Conservation (phyloP, 495 filamentous ascomycete species). For the Pyrenula aspistea region DNA sequence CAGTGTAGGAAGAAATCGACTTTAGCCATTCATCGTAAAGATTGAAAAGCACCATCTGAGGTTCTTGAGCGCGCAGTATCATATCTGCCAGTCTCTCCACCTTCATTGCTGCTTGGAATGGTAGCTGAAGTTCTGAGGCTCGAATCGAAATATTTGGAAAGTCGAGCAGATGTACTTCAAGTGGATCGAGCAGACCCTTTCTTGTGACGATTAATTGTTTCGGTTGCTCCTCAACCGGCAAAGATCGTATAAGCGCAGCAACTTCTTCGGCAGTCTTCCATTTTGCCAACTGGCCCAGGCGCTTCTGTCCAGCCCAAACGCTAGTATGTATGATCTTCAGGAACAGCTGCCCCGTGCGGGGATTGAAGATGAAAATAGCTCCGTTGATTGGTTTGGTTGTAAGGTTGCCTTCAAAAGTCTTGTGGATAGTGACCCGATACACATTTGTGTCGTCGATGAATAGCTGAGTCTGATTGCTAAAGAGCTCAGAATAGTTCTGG, state of each 20-base stretch:
- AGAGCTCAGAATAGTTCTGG: constrained; percentile 98
- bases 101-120: constrained; percentile 99
- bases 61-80: constrained; percentile 95
- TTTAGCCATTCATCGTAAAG: constrained; percentile 99
- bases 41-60: constrained; percentile 99
- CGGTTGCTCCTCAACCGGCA: constrained; percentile 96
- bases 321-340: constrained; percentile 99
- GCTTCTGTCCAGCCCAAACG: constrained; percentile 99
- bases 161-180: constrained; percentile 94
- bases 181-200: constrained; percentile 92
- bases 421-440: constrained; percentile 98
- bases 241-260: constrained; percentile 87
- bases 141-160: constrained; percentile 99
- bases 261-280: constrained; percentile 99
- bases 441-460: constrained; percentile 99
- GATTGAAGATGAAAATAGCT: constrained; percentile 99
- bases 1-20: constrained; percentile 95
- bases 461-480: constrained; percentile 97
- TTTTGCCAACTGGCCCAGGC: constrained; percentile 94
- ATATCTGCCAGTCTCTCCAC: constrained; percentile 98
- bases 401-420: constrained; percentile 98
- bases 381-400: constrained; percentile 99
- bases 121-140: constrained; percentile 92
- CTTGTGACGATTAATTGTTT: constrained; percentile 98
- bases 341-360: constrained; percentile 93